Conservation (phyloP, 371 early-diverging fungal species). For the Rhizomucor miehei region DNA sequence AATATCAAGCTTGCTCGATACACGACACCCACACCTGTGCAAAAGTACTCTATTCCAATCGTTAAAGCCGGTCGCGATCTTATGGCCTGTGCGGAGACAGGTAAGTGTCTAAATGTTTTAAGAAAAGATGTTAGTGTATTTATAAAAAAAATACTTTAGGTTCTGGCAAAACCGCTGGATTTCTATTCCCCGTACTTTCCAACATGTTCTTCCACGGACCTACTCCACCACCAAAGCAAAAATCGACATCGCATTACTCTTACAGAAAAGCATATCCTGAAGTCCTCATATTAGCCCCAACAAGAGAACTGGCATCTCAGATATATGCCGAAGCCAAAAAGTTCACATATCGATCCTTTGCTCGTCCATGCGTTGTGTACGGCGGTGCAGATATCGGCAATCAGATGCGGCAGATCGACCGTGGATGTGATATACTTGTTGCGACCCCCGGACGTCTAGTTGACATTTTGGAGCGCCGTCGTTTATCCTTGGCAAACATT, state of each 20-base stretch:
- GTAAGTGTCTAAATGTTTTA: slow-evolving; percentile 15
- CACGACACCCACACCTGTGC: slow-evolving; percentile 70
- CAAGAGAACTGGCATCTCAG: slow-evolving; percentile 41
- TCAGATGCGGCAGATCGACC: slow-evolving; percentile 86
- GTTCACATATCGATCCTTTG: slow-evolving; percentile 90
- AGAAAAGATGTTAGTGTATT: background rate
- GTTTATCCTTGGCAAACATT: slow-evolving; percentile 76
- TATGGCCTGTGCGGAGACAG: slow-evolving; percentile 87
- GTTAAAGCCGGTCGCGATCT: slow-evolving; percentile 59
- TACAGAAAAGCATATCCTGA: slow-evolving; percentile 54
- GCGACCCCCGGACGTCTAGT: slow-evolving; percentile 98
- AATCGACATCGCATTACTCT: slow-evolving; percentile 18
- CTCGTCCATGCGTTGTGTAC: slow-evolving; percentile 93
- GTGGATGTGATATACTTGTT: slow-evolving; percentile 95
- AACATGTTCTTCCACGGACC: slow-evolving; percentile 73
- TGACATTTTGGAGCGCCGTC: slow-evolving; percentile 92
- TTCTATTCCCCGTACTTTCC: slow-evolving; percentile 57
- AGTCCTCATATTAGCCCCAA: slow-evolving; percentile 44
- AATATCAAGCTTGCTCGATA: slow-evolving; percentile 61
- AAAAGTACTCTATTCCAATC: slow-evolving; percentile 66
- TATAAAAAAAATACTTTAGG: slow-evolving; percentile 21
- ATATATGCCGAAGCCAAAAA: slow-evolving; percentile 61
- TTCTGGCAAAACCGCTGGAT: slow-evolving; percentile 77
- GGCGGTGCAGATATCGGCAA: slow-evolving; percentile 95
- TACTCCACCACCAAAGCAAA: slow-evolving; percentile 14